A percentile compares a stretch with the other conserved stretches of the same genome.
Conservation (phyloP, 108 stramenopile genomes). For the Nitzschia putrida region DNA sequence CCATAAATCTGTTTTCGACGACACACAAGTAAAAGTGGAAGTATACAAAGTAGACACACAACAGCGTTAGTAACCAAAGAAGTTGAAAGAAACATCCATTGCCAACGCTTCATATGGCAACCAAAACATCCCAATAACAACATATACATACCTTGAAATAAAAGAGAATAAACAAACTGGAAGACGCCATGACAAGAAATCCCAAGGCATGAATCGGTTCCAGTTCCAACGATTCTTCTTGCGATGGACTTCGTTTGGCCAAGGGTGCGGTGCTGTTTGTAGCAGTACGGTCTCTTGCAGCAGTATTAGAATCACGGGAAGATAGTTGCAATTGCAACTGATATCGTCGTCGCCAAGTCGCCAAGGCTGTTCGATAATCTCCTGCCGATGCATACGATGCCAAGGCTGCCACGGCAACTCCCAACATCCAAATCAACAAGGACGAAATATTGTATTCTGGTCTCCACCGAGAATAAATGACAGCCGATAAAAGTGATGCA, state of each 20-base stretch:
- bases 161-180: constrained; percentile 80
- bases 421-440: constrained; percentile 72
- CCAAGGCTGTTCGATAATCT: constrained; percentile 51
- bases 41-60: too few relatives aligned
- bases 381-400: constrained; percentile 56
- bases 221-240: constrained; percentile 74
- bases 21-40: too few relatives aligned
- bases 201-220: constrained; percentile 75
- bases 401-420: constrained; percentile 62
- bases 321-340: too few relatives aligned
- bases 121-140: too few relatives aligned
- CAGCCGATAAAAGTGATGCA: neutral
- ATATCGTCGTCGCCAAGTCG: constrained; percentile 8
- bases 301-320: too few relatives aligned
- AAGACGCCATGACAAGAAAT: constrained; percentile 78
- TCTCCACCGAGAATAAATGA: constrained; percentile 46
- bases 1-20: constrained; percentile 63
- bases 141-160: constrained; percentile 65
- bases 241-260: constrained; percentile 18
- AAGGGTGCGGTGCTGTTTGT: constrained; percentile 12
- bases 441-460: constrained; percentile 59
- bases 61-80: too few relatives aligned
- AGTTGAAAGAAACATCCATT: too few relatives aligned
- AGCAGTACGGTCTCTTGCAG: too few relatives aligned
- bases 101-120: too few relatives aligned